These are phyloP conservation scores for Colletotrichum kahawae DNA, from an alignment of 2,329 filamentous ascomycete species.

Conservation along the genomic window DNA sequence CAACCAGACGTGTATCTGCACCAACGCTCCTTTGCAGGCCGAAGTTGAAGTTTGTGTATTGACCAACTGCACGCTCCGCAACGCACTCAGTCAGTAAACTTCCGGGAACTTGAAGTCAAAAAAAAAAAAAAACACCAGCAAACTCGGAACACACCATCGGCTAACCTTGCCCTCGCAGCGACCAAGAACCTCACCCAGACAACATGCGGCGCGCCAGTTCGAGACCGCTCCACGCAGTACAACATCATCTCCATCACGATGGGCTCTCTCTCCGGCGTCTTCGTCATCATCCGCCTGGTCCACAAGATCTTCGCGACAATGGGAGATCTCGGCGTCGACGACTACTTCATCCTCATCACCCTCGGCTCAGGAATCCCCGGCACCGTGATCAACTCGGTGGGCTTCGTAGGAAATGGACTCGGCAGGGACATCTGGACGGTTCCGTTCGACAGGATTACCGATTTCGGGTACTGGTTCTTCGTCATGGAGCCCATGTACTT, in stretches of 20 bases:
- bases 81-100: slow-evolving; percentile 33
- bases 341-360: slow-evolving; percentile 37
- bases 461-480: slow-evolving; percentile 49
- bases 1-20: slow-evolving; percentile 37
- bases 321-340: slow-evolving; percentile 41
- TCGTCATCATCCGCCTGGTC: slow-evolving; percentile 46
- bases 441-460: slow-evolving; percentile 41
- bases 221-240: slow-evolving; percentile 37
- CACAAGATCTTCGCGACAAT: slow-evolving; percentile 39
- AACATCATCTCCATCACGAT: slow-evolving; percentile 37
- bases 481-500: slow-evolving; percentile 52
- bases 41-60: slow-evolving; percentile 32
- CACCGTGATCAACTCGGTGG: slow-evolving; percentile 35
- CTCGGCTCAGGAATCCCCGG: slow-evolving; percentile 32
- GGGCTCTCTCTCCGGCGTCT: slow-evolving; percentile 39
- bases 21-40: slow-evolving; percentile 28
- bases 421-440: slow-evolving; percentile 59
- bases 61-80: slow-evolving; percentile 31
- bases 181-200: slow-evolving; percentile 27
- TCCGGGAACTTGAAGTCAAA: too few species aligned
- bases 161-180: slow-evolving; percentile 1
- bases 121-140: background rate
- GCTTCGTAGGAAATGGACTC: slow-evolving; percentile 44
- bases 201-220: slow-evolving; percentile 29
- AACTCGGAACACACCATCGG: background rate